These are phyloP conservation scores for Phytophthora cryptogea DNA, from an alignment of 352 stramenopile genomes.

Conservation along the genomic window DNA sequence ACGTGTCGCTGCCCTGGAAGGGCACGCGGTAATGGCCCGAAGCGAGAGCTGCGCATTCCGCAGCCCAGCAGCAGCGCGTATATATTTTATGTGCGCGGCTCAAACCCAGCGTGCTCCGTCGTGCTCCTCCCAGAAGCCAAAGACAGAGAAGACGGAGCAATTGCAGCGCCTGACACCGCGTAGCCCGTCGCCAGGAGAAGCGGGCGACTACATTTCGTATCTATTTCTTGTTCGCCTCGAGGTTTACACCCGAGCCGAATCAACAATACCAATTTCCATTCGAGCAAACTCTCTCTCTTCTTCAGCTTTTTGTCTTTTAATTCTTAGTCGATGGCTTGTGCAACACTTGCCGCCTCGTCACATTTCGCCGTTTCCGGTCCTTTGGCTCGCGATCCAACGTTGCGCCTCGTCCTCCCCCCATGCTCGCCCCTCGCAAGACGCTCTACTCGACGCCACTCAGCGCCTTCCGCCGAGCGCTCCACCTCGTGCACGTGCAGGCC, in stretches of 20 bases:
- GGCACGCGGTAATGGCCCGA: slow-evolving; percentile 46
- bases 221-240: slow-evolving; percentile 11
- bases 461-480: slow-evolving; percentile 62
- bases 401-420: slow-evolving; percentile 24
- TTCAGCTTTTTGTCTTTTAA: background rate
- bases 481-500: slow-evolving; percentile 41
- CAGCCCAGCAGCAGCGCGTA: slow-evolving; percentile 2
- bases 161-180: background rate
- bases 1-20: slow-evolving; percentile 72
- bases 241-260: slow-evolving; percentile 10
- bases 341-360: slow-evolving; percentile 19
- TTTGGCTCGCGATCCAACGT: slow-evolving; percentile 17
- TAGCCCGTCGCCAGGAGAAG: background rate
- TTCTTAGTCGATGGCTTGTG: background rate
- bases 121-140: background rate
- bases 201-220: slow-evolving; percentile 2
- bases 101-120: slow-evolving; percentile 1
- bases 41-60: background rate
- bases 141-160: background rate
- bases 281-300: background rate
- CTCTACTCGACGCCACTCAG: slow-evolving; percentile 78
- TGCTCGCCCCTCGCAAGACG: slow-evolving; percentile 80
- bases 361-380: slow-evolving; percentile 25
- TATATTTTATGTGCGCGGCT: slow-evolving; percentile 18
- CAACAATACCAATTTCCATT: background rate